phyloP scores from a whole-genome alignment of 2,329 filamentous ascomycete genomes.

The Ustulina deusta region DNA sequence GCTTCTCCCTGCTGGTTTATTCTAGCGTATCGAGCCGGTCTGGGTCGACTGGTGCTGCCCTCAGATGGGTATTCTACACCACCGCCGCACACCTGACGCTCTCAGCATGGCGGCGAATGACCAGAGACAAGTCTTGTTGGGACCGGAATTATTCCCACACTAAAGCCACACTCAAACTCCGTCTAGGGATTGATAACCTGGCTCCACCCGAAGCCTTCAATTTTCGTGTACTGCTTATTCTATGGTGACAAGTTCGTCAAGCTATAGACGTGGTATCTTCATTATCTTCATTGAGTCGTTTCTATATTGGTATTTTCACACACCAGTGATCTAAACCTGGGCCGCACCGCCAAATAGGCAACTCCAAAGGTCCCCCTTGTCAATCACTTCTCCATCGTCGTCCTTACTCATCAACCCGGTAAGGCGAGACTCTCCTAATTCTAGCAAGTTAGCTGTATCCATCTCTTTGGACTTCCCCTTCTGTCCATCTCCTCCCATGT shows the following conservation, averaged over 20 bases:
- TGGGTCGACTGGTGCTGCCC: too few species aligned
- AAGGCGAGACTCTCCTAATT: conserved; percentile 80
- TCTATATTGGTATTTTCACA: neutral
- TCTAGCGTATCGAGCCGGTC: too few species aligned
- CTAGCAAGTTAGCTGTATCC: conserved; percentile 85
- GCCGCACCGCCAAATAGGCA: conserved; percentile 80
- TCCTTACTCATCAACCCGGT: conserved; percentile 77
- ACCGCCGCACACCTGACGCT: too few species aligned
- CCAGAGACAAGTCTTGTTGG: neutral
- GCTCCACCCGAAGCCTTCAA: neutral
- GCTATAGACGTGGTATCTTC: neutral
- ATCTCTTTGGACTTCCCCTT: conserved; percentile 62
- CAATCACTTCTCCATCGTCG: conserved; percentile 81
- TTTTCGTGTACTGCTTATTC: neutral
- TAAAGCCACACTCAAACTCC: neutral
- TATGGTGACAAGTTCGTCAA: neutral
- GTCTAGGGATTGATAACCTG: neutral
- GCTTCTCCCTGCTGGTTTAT: too few species aligned
- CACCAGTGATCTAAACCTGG: conserved; percentile 44
- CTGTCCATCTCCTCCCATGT: conserved; percentile 66
- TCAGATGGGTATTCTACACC: too few species aligned
- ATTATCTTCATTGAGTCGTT: conserved; percentile 9
- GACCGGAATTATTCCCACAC: too few species aligned
- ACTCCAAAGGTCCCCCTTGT: conserved; percentile 83
- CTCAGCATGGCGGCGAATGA: neutral